phyloP scores from a whole-genome alignment of 257 asterid species.

The Solanum sejunctum region DNA sequence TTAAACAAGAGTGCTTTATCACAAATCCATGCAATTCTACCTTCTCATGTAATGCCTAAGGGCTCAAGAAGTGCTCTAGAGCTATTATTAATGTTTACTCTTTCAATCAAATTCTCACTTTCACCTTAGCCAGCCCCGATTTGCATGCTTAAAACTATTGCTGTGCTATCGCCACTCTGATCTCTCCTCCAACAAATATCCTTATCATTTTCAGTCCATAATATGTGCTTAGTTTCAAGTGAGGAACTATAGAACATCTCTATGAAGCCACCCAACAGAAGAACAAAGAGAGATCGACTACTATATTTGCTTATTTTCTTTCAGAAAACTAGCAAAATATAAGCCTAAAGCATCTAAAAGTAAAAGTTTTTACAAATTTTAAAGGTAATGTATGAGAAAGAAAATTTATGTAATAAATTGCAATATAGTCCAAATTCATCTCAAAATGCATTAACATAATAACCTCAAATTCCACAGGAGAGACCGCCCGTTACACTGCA shows the following conservation, averaged over 20 bases:
- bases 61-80: not conserved
- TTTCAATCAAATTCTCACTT: not conserved
- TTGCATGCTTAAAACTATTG: not conserved
- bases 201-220: not conserved
- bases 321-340: not conserved
- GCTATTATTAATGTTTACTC: not conserved
- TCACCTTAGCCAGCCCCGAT: not conserved
- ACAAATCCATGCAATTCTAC: not conserved
- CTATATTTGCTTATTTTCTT: not conserved
- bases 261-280: not conserved
- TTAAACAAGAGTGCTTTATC: not conserved
- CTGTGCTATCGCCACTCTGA: not conserved
- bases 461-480: constrained; percentile 91
- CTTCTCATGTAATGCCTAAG: not conserved
- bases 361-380: not conserved
- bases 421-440: not conserved
- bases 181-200: not conserved
- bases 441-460: not conserved
- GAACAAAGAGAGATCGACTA: not conserved
- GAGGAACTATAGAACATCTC: not conserved
- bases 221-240: not conserved
- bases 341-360: not conserved
- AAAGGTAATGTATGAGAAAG: not conserved
- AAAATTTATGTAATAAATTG: not conserved
- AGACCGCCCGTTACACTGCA: constrained; percentile 84